A percentile compares a stretch with the other conserved stretches of the same genome.
phyloP scores from a whole-genome alignment of 768 basidiomycete genomes.

The Saitozyma podzolica region DNA sequence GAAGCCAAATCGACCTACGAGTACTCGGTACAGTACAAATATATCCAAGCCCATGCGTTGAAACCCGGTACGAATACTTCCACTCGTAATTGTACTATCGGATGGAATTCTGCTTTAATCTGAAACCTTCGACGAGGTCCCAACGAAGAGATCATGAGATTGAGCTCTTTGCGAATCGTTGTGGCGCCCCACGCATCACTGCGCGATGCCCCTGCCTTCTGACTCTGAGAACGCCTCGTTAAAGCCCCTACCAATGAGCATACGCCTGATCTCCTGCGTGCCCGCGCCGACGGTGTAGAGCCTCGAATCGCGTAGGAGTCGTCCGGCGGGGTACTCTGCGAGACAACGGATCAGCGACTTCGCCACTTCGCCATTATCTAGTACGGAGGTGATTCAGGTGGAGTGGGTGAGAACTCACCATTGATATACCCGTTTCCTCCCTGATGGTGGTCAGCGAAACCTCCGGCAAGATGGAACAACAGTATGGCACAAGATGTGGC shows the following conservation, averaged over 20 bases:
- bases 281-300: conserved; percentile 95
- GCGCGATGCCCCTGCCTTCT: conserved; percentile 32
- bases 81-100: too few relatives aligned
- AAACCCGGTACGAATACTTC: too few relatives aligned
- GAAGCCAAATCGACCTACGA: too few relatives aligned
- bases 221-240: conserved; percentile 58
- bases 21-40: too few relatives aligned
- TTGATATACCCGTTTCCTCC: conserved; percentile 95
- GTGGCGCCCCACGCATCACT: conserved; percentile 9
- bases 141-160: neutral
- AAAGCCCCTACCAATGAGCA: conserved; percentile 92
- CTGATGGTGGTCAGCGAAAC: conserved; percentile 13
- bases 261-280: conserved; percentile 89
- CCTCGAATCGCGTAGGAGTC: conserved; percentile 80
- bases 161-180: neutral
- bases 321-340: conserved; percentile 83
- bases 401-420: conserved; percentile 56
- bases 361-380: neutral
- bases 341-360: neutral
- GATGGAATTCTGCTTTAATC: too few relatives aligned
- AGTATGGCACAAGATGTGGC: too few relatives aligned
- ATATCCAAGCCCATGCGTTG: too few relatives aligned
- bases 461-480: too few relatives aligned
- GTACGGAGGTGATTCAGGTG: neutral
- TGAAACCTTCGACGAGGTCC: too few relatives aligned